A percentile compares a stretch with the other conserved stretches of the same genome.
Conservation (phyloP, 495 filamentous ascomycete genomes). For the Apodospora peruviana region DNA sequence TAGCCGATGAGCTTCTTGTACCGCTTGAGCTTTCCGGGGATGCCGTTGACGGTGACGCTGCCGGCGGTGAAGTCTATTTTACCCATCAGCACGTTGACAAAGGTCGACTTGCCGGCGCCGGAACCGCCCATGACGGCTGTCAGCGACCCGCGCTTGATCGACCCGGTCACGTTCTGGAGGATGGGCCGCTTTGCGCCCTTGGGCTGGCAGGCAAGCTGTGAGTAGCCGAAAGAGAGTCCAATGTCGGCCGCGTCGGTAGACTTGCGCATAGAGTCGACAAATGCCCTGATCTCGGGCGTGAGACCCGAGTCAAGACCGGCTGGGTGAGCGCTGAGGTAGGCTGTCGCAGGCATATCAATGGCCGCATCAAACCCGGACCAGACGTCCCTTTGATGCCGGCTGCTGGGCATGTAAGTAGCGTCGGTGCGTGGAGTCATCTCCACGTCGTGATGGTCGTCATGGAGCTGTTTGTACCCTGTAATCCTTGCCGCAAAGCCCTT, state of each 20-base stretch:
- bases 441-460: conserved; percentile 25
- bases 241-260: conserved; percentile 43
- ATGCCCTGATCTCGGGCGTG: conserved; percentile 34
- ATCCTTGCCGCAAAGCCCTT: background rate
- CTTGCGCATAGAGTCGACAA: conserved; percentile 46
- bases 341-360: conserved; percentile 20
- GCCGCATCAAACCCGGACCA: conserved; percentile 34
- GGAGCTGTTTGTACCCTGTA: conserved; percentile 26
- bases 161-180: conserved; percentile 44
- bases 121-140: conserved; percentile 48
- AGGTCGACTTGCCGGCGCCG: background rate
- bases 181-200: conserved; percentile 36
- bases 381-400: conserved; percentile 15
- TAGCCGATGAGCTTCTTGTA: conserved; percentile 54
- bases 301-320: conserved; percentile 19
- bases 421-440: conserved; percentile 19
- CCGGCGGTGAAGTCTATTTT: conserved; percentile 40
- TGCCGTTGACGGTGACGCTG: conserved; percentile 41
- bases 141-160: conserved; percentile 43
- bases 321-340: conserved; percentile 7
- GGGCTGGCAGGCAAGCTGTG: conserved; percentile 40
- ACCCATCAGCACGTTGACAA: conserved; percentile 30
- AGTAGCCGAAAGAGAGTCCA: conserved; percentile 46
- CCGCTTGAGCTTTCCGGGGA: conserved; percentile 36
- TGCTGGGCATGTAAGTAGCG: conserved; percentile 9